A percentile compares a stretch with the other conserved stretches of the same genome.
Conservation (phyloP, 2,329 filamentous ascomycete genomes). For the Fusarium mundagurra region DNA sequence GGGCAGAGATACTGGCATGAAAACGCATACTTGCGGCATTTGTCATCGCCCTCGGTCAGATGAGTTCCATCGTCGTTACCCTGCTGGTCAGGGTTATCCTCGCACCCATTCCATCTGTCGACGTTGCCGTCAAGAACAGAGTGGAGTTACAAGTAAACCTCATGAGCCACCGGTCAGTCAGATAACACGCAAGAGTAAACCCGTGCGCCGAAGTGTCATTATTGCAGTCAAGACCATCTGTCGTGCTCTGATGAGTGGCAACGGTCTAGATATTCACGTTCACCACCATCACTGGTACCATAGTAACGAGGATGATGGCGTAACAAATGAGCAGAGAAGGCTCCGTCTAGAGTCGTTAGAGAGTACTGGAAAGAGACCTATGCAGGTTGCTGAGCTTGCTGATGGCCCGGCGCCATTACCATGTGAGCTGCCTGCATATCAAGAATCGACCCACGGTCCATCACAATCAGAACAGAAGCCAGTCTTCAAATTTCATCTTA, state of each 20-base stretch:
- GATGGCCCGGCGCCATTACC: background rate
- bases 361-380: background rate
- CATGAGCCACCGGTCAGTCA: background rate
- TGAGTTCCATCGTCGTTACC: conserved; percentile 9
- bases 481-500: background rate
- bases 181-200: background rate
- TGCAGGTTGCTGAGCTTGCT: background rate
- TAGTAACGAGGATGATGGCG: background rate
- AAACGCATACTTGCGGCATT: background rate
- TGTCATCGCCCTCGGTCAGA: conserved; percentile 4
- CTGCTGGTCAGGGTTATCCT: conserved; percentile 4
- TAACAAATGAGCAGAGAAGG: background rate
- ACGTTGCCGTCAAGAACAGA: background rate
- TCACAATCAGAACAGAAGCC: background rate
- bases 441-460: background rate
- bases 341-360: background rate
- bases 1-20: background rate
- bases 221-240: background rate
- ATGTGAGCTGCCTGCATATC: background rate
- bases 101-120: conserved; percentile 7
- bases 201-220: background rate
- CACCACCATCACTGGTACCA: background rate
- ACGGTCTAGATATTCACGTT: background rate
- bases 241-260: background rate
- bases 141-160: background rate